A percentile compares a stretch with the other conserved stretches of the same genome.
These are phyloP conservation scores for Ceratocystis huliohia DNA, from an alignment of 2,329 filamentous ascomycete genomes.

Conservation along the genomic window DNA sequence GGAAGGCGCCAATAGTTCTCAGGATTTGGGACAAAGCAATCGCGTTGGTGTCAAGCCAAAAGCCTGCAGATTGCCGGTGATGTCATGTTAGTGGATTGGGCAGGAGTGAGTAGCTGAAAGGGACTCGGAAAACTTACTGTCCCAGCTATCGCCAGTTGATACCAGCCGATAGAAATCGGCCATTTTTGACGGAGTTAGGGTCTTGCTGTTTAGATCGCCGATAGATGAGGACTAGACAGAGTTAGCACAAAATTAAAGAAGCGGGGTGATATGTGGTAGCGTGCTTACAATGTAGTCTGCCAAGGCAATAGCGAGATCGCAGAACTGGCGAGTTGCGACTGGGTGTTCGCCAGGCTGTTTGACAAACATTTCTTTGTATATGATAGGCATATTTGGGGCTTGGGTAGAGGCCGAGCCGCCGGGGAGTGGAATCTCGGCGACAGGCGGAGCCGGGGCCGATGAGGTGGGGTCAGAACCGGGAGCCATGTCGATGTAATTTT, in stretches of 20 bases:
- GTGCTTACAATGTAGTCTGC: conserved; percentile 19
- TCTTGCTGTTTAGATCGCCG: conserved; percentile 41
- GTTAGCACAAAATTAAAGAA: background rate
- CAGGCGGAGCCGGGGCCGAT: background rate
- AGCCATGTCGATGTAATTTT: background rate
- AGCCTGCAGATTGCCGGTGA: conserved; percentile 32
- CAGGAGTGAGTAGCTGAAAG: background rate
- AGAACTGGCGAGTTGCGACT: conserved; percentile 15
- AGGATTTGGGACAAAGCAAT: conserved; percentile 82
- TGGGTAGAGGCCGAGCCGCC: background rate
- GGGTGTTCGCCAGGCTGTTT: conserved; percentile 15
- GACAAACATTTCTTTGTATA: conserved; percentile 19
- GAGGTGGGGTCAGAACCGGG: background rate
- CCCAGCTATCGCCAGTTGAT: conserved; percentile 53
- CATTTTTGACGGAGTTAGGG: conserved; percentile 54
- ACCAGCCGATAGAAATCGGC: conserved; percentile 65
- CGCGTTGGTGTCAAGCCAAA: conserved; percentile 66
- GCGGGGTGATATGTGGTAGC: background rate
- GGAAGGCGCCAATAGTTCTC: conserved; percentile 79
- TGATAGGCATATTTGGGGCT: conserved; percentile 7
- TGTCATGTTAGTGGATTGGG: conserved; percentile 1
- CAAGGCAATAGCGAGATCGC: conserved; percentile 14
- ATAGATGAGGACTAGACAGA: conserved; percentile 40
- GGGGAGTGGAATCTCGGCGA: background rate
- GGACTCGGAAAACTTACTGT: conserved; percentile 35